Conservation (phyloP, 495 filamentous ascomycete genomes). For the Penicillium coprophilum region DNA sequence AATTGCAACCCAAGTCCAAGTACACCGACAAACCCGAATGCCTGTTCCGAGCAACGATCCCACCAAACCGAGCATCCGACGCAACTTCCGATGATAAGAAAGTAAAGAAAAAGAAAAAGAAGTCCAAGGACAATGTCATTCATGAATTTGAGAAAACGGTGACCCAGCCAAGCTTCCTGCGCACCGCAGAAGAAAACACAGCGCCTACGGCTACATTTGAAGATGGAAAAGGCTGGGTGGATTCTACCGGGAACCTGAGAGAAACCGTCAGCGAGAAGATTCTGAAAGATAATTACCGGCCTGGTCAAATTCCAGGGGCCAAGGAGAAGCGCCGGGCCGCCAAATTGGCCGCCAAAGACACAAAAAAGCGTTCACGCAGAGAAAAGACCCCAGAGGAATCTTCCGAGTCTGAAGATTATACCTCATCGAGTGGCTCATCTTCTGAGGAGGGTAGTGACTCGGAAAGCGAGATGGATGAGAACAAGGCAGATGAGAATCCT, state of each 20-base stretch:
- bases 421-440: slow-evolving; percentile 46
- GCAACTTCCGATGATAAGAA: slow-evolving; percentile 37
- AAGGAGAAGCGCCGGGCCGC: slow-evolving; percentile 36
- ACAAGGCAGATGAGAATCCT: slow-evolving; percentile 24
- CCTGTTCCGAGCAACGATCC: slow-evolving; percentile 79
- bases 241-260: slow-evolving; percentile 75
- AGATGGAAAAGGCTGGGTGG: slow-evolving; percentile 85
- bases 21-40: slow-evolving; percentile 76
- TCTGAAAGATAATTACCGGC: slow-evolving; percentile 34
- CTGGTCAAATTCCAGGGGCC: slow-evolving; percentile 37
- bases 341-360: slow-evolving; percentile 13
- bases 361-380: slow-evolving; percentile 5
- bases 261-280: slow-evolving; percentile 46
- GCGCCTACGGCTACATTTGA: slow-evolving; percentile 41
- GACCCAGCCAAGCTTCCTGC: slow-evolving; percentile 77
- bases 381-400: slow-evolving; percentile 21
- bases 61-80: slow-evolving; percentile 50
- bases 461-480: slow-evolving; percentile 26
- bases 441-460: slow-evolving; percentile 35
- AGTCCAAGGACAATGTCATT: slow-evolving; percentile 59
- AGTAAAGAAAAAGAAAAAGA: slow-evolving; percentile 53
- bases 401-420: slow-evolving; percentile 44
- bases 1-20: slow-evolving; percentile 65
- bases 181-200: slow-evolving; percentile 37
- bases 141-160: slow-evolving; percentile 80